These are phyloP conservation scores for Neurospora sp. DNA, from an alignment of 495 filamentous ascomycete species.

Conservation along the genomic window DNA sequence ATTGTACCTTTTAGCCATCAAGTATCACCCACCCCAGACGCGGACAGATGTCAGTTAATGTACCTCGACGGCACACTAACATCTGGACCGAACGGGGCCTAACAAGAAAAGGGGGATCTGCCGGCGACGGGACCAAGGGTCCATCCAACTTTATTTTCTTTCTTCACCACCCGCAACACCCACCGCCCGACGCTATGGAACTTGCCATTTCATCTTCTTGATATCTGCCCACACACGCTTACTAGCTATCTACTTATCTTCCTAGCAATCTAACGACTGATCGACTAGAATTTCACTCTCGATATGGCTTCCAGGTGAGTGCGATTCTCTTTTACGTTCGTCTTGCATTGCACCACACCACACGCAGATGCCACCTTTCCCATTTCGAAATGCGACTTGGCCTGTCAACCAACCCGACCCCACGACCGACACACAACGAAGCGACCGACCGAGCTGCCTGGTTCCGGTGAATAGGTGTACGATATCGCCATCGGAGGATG, in stretches of 20 bases:
- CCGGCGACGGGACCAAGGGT: background rate
- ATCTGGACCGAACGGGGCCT: background rate
- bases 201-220: background rate
- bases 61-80: background rate
- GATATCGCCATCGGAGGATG: background rate
- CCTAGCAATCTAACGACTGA: background rate
- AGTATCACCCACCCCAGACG: background rate
- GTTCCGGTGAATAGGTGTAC: background rate
- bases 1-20: background rate
- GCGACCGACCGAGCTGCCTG: background rate
- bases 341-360: background rate
- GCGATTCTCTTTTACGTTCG: background rate
- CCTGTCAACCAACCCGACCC: background rate
- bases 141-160: background rate
- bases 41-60: background rate
- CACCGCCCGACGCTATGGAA: conserved; percentile 1
- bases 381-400: background rate
- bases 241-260: background rate
- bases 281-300: background rate
- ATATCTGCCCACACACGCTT: background rate
- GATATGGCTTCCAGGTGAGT: conserved; percentile 19
- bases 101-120: background rate
- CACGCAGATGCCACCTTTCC: background rate
- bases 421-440: background rate
- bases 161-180: background rate